Percentiles rank a stretch among this genome's conserved stretches.
phyloP scores from a whole-genome alignment of 768 basidiomycete species.

The Tylopilus subfusipes region DNA sequence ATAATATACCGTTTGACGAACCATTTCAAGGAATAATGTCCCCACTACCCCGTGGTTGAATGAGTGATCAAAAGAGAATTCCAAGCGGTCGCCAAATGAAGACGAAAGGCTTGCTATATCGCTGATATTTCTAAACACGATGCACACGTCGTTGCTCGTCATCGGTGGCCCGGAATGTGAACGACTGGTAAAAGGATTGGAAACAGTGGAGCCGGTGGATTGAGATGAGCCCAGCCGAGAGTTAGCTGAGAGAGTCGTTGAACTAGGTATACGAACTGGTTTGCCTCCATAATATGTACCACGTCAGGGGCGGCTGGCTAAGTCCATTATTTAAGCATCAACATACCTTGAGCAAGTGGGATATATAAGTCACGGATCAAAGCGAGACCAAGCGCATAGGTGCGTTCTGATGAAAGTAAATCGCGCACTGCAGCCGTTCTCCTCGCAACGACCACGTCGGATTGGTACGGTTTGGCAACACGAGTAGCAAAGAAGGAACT shows the following conservation, averaged over 20 bases:
- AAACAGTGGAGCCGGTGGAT: slow-evolving; percentile 33
- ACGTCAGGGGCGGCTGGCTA: background rate
- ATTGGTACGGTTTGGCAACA: slow-evolving; percentile 19
- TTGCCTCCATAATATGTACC: slow-evolving; percentile 27
- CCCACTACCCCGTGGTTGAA: slow-evolving; percentile 42
- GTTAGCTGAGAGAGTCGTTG: background rate
- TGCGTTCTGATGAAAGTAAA: slow-evolving; percentile 68
- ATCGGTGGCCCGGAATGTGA: slow-evolving; percentile 47
- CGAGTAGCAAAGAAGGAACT: background rate
- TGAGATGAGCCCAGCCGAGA: slow-evolving; percentile 27
- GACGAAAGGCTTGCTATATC: slow-evolving; percentile 68
- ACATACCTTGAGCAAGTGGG: slow-evolving; percentile 64
- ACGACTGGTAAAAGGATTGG: slow-evolving; percentile 39
- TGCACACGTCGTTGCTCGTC: slow-evolving; percentile 57
- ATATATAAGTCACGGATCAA: slow-evolving; percentile 69
- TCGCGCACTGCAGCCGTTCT: slow-evolving; percentile 71
- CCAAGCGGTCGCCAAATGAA: slow-evolving; percentile 53
- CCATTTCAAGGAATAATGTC: slow-evolving; percentile 59
- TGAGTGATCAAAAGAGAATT: slow-evolving; percentile 36
- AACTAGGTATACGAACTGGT: slow-evolving; percentile 23
- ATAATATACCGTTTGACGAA: slow-evolving; percentile 33
- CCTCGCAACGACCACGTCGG: slow-evolving; percentile 35
- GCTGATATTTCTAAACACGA: slow-evolving; percentile 69
- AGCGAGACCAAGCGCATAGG: slow-evolving; percentile 71
- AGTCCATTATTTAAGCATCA: background rate